phyloP scores from a whole-genome alignment of 495 filamentous ascomycete species.

The Bathelium albidoporum region DNA sequence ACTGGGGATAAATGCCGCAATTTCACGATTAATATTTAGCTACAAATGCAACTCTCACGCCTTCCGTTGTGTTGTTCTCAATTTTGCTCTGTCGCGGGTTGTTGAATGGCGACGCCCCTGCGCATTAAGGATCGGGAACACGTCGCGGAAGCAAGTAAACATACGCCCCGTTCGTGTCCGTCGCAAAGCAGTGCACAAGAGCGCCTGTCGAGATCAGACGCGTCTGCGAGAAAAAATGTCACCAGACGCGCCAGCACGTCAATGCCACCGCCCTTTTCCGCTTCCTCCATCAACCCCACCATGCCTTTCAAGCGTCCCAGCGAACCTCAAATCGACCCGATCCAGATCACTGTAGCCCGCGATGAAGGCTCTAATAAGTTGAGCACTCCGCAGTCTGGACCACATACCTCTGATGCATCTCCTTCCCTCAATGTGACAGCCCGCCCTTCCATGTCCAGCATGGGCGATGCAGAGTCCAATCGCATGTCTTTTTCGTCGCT shows the following conservation, averaged over 20 bases:
- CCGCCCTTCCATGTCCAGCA: constrained; percentile 25
- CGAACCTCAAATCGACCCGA: background rate
- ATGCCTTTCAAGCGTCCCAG: background rate
- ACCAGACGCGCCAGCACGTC: constrained; percentile 48
- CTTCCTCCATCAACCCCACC: background rate
- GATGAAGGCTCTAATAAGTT: constrained; percentile 18
- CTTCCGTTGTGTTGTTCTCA: background rate
- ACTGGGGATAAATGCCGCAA: background rate
- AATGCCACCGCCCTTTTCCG: constrained; percentile 39
- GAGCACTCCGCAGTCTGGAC: constrained; percentile 8
- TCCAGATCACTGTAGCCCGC: constrained; percentile 18
- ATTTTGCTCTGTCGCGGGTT: background rate
- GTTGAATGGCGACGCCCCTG: background rate
- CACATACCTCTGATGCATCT: constrained; percentile 13
- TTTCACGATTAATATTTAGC: background rate
- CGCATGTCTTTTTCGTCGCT: constrained; percentile 57
- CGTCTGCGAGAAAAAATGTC: constrained; percentile 38
- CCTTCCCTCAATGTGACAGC: constrained; percentile 39
- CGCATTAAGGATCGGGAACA: background rate
- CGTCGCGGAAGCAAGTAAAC: background rate
- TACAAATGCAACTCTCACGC: background rate
- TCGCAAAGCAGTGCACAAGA: background rate
- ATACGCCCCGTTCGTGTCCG: constrained; percentile 19
- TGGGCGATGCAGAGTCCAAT: constrained; percentile 33
- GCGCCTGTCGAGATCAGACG: constrained; percentile 25